Base-by-base conservation (phyloP, 768 basidiomycete genomes). In the Suillus occidentalis region DNA sequence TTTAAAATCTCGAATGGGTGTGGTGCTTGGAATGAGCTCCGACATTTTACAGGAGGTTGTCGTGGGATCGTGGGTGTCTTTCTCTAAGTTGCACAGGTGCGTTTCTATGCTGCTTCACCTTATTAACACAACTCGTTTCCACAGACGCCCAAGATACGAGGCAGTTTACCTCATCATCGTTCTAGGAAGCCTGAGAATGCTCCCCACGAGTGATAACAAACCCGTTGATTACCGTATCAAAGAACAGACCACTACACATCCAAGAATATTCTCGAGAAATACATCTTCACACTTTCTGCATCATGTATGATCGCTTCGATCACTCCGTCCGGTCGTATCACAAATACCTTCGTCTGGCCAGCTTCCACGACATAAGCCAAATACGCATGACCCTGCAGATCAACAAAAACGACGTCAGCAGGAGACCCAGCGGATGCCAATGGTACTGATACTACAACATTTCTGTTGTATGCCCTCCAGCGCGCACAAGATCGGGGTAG, bases 301-400 rank as follows among this genome's bases (percentile, higher is more conserved):
- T 69, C 73, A 8, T 39, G 62, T 22, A 71, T 71, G 3, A 76
- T 68, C 4, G 69, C 72, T 20, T 83, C 84, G 5, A 52, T 36
- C 31, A 52, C 50, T 18, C 52, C 52, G 18, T 53, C 28, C 8
- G 28, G 18, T 18, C 50, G 84, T n/a, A 84, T 52, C 6, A 67
- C 63, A 31, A 31, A 71, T 4, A 75, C 73, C n/a, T 78, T 66
- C 4, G 68, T 68, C 50, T 76, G 77, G 7, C 72, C 72, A 20
- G 74, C 72, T 28, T 63, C 65, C 18, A 75, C 70, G 53, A 71
- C 70, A 69, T 83, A 83, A 1, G 75, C 72, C 2, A 67, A 67
- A 65, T 78, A 74, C 0, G 81, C 81, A 61, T 78, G 72, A 10
- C 78, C 78, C 1, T 68, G 67, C 16, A 63, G 62, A 65, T 81